phyloP scores from a whole-genome alignment of 331 rosid genomes.

The Erythrophleum ivorense region DNA sequence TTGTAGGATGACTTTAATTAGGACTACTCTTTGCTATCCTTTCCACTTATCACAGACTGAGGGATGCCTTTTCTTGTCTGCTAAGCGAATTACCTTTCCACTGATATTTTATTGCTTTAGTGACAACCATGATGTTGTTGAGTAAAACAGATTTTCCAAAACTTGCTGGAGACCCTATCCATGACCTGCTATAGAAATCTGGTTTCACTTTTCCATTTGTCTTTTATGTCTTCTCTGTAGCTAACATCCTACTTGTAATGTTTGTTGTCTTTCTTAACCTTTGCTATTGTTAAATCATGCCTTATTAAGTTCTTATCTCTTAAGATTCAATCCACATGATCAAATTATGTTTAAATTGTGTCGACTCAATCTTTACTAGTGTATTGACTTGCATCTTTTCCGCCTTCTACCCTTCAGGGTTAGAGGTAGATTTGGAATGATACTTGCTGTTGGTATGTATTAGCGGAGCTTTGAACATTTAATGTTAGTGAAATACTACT shows the following conservation, averaged over 20 bases:
- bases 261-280: constrained; percentile 11
- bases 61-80: constrained; percentile 5
- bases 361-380: constrained; percentile 2
- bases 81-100: not conserved
- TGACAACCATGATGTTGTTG: not conserved
- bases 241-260: constrained; percentile 3
- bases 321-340: not conserved
- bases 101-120: not conserved
- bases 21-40: constrained; percentile 8
- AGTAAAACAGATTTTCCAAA: constrained; percentile 6
- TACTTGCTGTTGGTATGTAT: not conserved
- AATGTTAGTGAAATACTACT: not conserved
- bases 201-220: not conserved
- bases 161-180: not conserved
- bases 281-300: not conserved
- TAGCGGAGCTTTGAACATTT: not conserved
- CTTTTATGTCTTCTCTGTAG: not conserved
- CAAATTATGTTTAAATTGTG: not conserved
- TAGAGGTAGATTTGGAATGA: not conserved
- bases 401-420: not conserved
- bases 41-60: not conserved
- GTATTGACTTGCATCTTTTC: not conserved
- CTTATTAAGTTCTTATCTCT: not conserved
- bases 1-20: not conserved
- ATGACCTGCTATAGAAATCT: not conserved